phyloP scores from a whole-genome alignment of 495 filamentous ascomycete species.

The Penicilliopsis zonata region DNA sequence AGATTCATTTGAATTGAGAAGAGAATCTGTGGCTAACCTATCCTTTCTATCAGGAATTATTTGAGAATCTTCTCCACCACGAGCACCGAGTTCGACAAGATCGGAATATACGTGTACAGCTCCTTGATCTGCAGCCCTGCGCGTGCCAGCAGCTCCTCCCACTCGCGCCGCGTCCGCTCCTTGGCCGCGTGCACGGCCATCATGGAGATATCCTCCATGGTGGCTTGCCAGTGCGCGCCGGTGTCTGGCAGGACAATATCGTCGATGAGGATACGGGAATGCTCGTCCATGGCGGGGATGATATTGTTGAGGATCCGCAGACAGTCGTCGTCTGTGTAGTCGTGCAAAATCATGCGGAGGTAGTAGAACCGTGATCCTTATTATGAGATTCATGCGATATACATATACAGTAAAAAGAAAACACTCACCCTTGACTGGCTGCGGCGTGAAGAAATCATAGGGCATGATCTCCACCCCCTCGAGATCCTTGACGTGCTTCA shows the following conservation, averaged over 20 bases:
- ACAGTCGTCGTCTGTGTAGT: conserved; percentile 21
- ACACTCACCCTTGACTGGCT: neutral
- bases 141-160: neutral
- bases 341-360: conserved; percentile 27
- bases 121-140: neutral
- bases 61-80: no score
- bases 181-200: neutral
- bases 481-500: neutral
- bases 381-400: no score
- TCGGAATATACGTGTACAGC: neutral
- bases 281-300: conserved; percentile 15
- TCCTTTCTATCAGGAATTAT: no score
- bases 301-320: conserved; percentile 22
- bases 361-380: conserved; percentile 32
- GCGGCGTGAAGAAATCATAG: neutral
- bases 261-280: conserved; percentile 28
- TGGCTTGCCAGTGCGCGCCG: neutral
- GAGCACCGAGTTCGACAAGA: neutral
- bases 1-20: no score
- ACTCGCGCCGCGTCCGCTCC: neutral
- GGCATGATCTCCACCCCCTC: neutral
- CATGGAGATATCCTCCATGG: neutral
- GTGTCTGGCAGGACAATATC: conserved; percentile 21
- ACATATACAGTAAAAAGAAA: no score
- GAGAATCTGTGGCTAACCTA: no score